Evolutionary conservation across 768 basidiomycete genomes (phyloP), one percentile per base, ranked within the genome.

Genomic region (Lactarius akahatsu): DNA sequence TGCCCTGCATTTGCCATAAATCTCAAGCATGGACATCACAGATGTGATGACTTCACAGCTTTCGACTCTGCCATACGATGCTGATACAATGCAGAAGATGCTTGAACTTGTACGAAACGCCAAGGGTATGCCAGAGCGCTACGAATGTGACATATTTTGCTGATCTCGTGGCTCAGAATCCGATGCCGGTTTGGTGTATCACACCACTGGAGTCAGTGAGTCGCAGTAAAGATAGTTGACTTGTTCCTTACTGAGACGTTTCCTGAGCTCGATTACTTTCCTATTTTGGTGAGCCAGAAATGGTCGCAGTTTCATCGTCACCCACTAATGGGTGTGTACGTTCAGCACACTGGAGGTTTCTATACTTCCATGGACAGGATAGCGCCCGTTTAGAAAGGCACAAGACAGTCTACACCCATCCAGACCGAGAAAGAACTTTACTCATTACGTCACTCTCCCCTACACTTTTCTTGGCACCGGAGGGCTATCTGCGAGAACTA

Each of bases 291-390:
- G 3, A 34, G 23, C 20, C 2, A 9, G 13, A 0, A 9, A 10
- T 9, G 15, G 20, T 43, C 26, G 16, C 59, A 13, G 26, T 4
- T 52, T 23, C 38, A 23, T 34, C n/a, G 11, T 16, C 1, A 4
- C 9, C n/a, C 9, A 23, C n/a, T 4, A 13, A 40, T 40, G 15
- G 38, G 38, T 40, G 38, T 4, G 11, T 26, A 11, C 9, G 11
- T 23, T 23, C 10, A 50, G 26, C 32, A 28, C 59, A 38, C 26
- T 52, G 50, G 50, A 52, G 50, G n/a, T 26, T 52, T 13, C 50
- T 52, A 26, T 26, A 52, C 26, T 40, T 60, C 28, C 59, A 60
- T 18, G 59, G 59, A 16, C 59, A 60, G 7, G 13, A 15, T 18
- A 40, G 18, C 18, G 28, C 59, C 26, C 59, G 59, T 4, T 45